Conservation (phyloP, 1,284 basidiomycete genomes). For the Sporisorium iseilematis-ciliati region DNA sequence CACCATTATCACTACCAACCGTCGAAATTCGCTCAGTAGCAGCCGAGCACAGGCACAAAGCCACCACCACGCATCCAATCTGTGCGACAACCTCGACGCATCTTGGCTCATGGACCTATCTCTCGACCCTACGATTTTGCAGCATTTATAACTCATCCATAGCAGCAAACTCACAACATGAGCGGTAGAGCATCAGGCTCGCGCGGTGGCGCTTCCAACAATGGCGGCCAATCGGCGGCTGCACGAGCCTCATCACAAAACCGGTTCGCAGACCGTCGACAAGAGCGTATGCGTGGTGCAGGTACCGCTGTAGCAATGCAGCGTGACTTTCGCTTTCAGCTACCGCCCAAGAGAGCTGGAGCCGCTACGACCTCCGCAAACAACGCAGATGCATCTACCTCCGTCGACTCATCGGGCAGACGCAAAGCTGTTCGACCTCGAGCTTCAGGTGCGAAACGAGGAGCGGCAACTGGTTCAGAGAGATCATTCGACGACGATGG, state of each 20-base stretch:
- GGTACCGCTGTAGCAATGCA: constrained; percentile 50
- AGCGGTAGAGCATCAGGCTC: constrained; percentile 24
- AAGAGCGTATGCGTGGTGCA: constrained; percentile 55
- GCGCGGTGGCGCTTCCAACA: constrained; percentile 15
- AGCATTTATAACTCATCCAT: neutral
- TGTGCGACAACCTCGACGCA: no score
- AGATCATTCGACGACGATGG: constrained; percentile 12
- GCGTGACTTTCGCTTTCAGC: constrained; percentile 50
- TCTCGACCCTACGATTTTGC: neutral
- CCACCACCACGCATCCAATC: neutral
- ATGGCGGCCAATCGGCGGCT: constrained; percentile 13
- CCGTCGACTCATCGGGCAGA: constrained; percentile 12
- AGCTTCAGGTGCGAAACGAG: constrained; percentile 26
- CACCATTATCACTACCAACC: neutral
- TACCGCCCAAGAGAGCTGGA: constrained; percentile 25
- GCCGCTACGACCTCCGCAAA: constrained; percentile 5
- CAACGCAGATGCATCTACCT: constrained; percentile 19
- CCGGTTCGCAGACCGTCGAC: constrained; percentile 48
- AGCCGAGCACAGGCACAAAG: neutral
- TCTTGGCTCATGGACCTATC: neutral
- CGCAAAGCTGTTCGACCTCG: constrained; percentile 27
- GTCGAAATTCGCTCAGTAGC: no score
- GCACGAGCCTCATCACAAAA: constrained; percentile 23
- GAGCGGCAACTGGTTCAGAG: constrained; percentile 19
- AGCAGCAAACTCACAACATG: constrained; percentile 7